phyloP scores from a whole-genome alignment of 2,329 filamentous ascomycete genomes.

The Calonectria hongkongensis region DNA sequence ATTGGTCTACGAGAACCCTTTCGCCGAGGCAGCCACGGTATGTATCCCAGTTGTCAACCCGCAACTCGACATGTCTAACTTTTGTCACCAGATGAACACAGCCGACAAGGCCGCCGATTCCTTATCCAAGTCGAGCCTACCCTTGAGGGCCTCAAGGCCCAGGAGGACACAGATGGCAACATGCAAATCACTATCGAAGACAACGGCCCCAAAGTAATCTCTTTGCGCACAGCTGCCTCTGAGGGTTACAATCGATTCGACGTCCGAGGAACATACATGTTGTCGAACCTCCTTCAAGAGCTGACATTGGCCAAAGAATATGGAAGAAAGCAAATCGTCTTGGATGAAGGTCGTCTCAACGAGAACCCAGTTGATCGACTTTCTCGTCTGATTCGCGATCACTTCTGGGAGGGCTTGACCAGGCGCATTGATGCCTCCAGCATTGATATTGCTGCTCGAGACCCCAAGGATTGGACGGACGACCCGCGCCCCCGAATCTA shows the following conservation, averaged over 20 bases:
- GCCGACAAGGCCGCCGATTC: slow-evolving; percentile 82
- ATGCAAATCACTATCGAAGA: slow-evolving; percentile 99
- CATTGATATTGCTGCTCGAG: slow-evolving; percentile 89
- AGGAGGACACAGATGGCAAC: slow-evolving; percentile 95
- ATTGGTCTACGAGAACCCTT: slow-evolving; percentile 72
- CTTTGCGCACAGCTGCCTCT: slow-evolving; percentile 88
- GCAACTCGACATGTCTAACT: slow-evolving; percentile 8
- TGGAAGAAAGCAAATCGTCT: slow-evolving; percentile 89
- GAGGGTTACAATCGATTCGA: slow-evolving; percentile 92
- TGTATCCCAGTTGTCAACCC: slow-evolving; percentile 42
- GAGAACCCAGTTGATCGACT: slow-evolving; percentile 96
- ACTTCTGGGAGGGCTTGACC: slow-evolving; percentile 95
- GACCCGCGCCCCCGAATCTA: slow-evolving; percentile 95
- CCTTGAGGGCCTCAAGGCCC: slow-evolving; percentile 83
- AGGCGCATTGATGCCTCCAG: slow-evolving; percentile 91
- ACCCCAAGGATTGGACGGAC: slow-evolving; percentile 96
- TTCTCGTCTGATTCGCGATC: slow-evolving; percentile 88
- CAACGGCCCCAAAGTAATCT: slow-evolving; percentile 91
- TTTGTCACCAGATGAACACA: slow-evolving; percentile 79
- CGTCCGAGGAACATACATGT: slow-evolving; percentile 96
- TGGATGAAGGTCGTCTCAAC: slow-evolving; percentile 93
- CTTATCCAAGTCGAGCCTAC: slow-evolving; percentile 91
- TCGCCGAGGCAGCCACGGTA: slow-evolving; percentile 76
- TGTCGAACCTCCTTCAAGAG: slow-evolving; percentile 97
- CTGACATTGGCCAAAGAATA: slow-evolving; percentile 94